phyloP scores from a whole-genome alignment of 2,329 filamentous ascomycete genomes.

The Neocatenulostroma microsporum region DNA sequence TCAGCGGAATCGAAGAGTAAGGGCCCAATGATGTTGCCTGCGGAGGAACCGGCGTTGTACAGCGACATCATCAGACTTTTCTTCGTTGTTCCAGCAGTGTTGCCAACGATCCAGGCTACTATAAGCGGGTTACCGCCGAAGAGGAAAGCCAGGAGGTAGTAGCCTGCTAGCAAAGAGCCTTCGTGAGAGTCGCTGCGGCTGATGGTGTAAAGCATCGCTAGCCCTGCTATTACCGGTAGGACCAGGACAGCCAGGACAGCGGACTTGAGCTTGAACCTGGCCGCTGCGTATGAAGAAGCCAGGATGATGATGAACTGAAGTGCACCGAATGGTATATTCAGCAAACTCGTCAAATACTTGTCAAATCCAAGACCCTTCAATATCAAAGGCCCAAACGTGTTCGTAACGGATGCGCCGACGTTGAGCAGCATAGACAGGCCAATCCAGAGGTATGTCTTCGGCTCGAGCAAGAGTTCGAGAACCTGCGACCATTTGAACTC shows the following conservation, averaged over 20 bases:
- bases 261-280: slow-evolving; percentile 51
- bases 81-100: slow-evolving; percentile 61
- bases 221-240: slow-evolving; percentile 54
- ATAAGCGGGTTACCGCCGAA: slow-evolving; percentile 60
- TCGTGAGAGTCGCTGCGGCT: slow-evolving; percentile 37
- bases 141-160: slow-evolving; percentile 59
- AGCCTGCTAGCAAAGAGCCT: slow-evolving; percentile 50
- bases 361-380: slow-evolving; percentile 54
- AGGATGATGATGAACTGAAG: slow-evolving; percentile 53
- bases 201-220: slow-evolving; percentile 50
- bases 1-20: slow-evolving; percentile 53
- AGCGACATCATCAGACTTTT: slow-evolving; percentile 57
- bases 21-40: slow-evolving; percentile 60
- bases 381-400: slow-evolving; percentile 57
- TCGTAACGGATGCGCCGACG: slow-evolving; percentile 55
- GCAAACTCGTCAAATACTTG: slow-evolving; percentile 49
- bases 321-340: slow-evolving; percentile 50
- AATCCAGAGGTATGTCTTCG: slow-evolving; percentile 52
- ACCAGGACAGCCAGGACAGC: slow-evolving; percentile 47
- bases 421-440: slow-evolving; percentile 55
- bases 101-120: slow-evolving; percentile 61
- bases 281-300: slow-evolving; percentile 50
- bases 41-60: slow-evolving; percentile 54
- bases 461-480: slow-evolving; percentile 35
- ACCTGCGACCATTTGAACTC: slow-evolving; percentile 43